These are phyloP conservation scores for Solidago caesia DNA, from an alignment of 129 eudicot species.

Conservation along the genomic window DNA sequence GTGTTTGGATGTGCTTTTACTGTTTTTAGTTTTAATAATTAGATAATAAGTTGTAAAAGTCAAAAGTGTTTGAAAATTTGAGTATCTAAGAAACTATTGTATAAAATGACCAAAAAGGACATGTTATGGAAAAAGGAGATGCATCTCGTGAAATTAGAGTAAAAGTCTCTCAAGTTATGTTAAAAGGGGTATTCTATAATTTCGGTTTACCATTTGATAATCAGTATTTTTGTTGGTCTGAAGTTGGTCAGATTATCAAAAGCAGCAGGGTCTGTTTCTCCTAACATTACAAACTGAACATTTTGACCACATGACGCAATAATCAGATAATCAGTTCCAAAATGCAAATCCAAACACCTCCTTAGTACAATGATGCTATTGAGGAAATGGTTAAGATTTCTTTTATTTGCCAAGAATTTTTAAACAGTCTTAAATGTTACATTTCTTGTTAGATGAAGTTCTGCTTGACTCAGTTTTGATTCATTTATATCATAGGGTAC, in stretches of 20 bases:
- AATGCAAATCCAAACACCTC: neutral
- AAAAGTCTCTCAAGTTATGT: neutral
- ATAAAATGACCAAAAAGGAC: neutral
- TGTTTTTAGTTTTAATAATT: neutral
- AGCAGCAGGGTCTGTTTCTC: neutral
- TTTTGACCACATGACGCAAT: neutral
- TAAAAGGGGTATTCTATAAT: neutral
- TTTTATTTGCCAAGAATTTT: neutral
- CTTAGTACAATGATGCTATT: neutral
- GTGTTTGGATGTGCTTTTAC: neutral
- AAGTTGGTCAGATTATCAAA: neutral
- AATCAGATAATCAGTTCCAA: too few species aligned
- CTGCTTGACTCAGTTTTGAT: slow-evolving; percentile 2
- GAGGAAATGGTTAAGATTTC: neutral
- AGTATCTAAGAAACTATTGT: neutral
- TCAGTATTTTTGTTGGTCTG: neutral
- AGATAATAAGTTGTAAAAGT: neutral
- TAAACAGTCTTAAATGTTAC: neutral
- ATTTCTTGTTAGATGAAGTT: neutral
- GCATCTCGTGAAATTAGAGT: neutral
- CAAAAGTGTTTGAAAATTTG: neutral
- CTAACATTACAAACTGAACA: neutral
- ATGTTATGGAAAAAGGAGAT: neutral
- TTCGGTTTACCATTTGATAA: neutral
- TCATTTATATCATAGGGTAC: slow-evolving; percentile 57